Base-by-base conservation (phyloP, 768 basidiomycete genomes). In the Mycena crocata region DNA sequence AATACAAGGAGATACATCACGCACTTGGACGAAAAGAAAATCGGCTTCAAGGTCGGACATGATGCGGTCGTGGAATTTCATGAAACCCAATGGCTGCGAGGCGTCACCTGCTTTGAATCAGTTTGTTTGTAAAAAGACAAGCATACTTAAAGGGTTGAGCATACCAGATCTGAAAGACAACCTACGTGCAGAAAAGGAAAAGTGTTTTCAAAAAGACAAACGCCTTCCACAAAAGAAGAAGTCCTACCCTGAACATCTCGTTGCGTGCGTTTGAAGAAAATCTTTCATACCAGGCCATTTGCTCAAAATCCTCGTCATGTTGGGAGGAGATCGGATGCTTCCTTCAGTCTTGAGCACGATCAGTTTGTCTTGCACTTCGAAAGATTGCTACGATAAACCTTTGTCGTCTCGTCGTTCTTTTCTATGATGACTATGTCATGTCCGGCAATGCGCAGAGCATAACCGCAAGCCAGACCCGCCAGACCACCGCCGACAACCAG, bases 401-500 rank as follows among this genome's bases (percentile, higher is more conserved):
- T 30, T 9, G 28, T 17, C 23, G 12, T n/a, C 26, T 19, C 15
- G 13, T 23, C 15, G 26, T 46, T 32, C 34, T 67, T 21, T 23
- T 67, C 66, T 8, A 67, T 14, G 15, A 67, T 37, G 24, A 58
- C 56, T 17, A 52, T 34, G 19, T 67, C 60, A 30, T 67, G 66
- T 15, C 66, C 66, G 9, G 66, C 46, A 24, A 26, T 31, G 3
- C 70, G 76, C 28, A 81, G 67, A 34, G 79, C 72, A 57, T 75
- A 76, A 42, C 77, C 80, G 30, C 74, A 66, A 8, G 76, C 69
- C 5, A 82, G 75, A 21, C 80, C 80, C 15, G 76, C 76, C 55
- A 81, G 74, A 1, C 79, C 79, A 14, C 74, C 79, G 5, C 79
- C 81, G 26, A 82, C 66, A 57, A 82, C 73, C 34, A 82, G 70